A percentile compares a stretch with the other conserved stretches of the same genome.
Conservation (phyloP, 139 green algal genomes). For the Chlorella sp. region DNA sequence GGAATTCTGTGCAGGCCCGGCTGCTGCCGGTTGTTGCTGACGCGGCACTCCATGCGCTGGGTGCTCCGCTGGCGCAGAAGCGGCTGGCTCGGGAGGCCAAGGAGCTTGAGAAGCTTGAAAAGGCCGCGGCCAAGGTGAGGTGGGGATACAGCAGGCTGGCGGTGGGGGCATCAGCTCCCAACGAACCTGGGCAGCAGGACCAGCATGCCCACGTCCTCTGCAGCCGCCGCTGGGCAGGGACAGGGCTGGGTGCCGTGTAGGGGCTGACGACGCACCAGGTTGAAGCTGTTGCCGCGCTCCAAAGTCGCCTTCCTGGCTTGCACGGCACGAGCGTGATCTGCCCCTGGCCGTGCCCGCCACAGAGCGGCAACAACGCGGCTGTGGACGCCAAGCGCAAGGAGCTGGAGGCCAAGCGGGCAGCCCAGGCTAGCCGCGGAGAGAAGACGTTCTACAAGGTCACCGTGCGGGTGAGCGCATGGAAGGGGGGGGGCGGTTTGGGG, state of each 20-base stretch:
- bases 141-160: neutral
- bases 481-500: neutral
- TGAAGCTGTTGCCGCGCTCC: too few species aligned
- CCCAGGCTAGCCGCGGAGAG: constrained; percentile 35
- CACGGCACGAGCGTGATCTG: too few species aligned
- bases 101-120: constrained; percentile 80
- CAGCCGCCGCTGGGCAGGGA: too few species aligned
- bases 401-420: constrained; percentile 46
- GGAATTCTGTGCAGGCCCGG: too few species aligned
- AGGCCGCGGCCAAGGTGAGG: constrained; percentile 69
- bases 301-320: too few species aligned
- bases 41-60: too few species aligned
- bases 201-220: too few species aligned
- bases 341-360: neutral
- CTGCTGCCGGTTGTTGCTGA: too few species aligned
- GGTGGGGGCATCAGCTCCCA: too few species aligned
- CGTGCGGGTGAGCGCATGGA: constrained; percentile 65
- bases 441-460: constrained; percentile 86
- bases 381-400: constrained; percentile 57
- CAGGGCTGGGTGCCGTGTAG: neutral
- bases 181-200: too few species aligned
- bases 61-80: constrained; percentile 61
- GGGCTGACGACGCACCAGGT: too few species aligned
- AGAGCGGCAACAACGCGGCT: neutral
- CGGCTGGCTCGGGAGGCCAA: constrained; percentile 83